phyloP scores from a whole-genome alignment of 2,329 filamentous ascomycete species.

The Phialophora expanda region DNA sequence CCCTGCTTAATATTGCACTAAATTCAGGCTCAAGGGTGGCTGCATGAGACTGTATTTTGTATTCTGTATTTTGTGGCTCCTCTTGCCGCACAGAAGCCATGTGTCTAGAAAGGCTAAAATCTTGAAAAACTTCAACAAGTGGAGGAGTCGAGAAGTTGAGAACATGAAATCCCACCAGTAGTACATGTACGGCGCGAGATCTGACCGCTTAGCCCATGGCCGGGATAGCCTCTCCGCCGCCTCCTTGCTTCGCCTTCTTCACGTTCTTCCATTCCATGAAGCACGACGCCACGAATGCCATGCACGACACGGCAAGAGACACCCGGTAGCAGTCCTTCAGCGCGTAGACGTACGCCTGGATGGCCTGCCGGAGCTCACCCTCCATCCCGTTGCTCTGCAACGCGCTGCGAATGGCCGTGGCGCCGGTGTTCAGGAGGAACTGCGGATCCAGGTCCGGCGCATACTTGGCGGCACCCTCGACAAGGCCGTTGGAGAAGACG shows the following conservation, averaged over 20 bases:
- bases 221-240: constrained; percentile 13
- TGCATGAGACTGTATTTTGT: too few species aligned
- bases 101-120: neutral
- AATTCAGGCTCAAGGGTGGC: too few species aligned
- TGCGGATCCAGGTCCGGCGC: constrained; percentile 47
- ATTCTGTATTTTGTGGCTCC: too few species aligned
- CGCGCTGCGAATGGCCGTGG: constrained; percentile 49
- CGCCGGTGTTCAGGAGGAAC: constrained; percentile 49
- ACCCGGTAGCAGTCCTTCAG: constrained; percentile 34
- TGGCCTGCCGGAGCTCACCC: constrained; percentile 35
- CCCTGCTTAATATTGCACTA: too few species aligned
- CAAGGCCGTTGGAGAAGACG: constrained; percentile 69
- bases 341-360: constrained; percentile 44
- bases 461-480: constrained; percentile 55
- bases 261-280: constrained; percentile 39
- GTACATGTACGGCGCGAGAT: neutral
- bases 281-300: constrained; percentile 26
- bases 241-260: constrained; percentile 24
- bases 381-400: constrained; percentile 43
- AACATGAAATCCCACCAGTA: neutral
- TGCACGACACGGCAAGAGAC: constrained; percentile 29
- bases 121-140: neutral
- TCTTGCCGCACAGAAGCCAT: too few species aligned
- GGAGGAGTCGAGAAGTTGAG: neutral
- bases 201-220: constrained; percentile 14